Evolutionary conservation across 306 rosid species (phyloP), one percentile per base, ranked within the genome.

Genomic region (Cucurbita pepo): DNA sequence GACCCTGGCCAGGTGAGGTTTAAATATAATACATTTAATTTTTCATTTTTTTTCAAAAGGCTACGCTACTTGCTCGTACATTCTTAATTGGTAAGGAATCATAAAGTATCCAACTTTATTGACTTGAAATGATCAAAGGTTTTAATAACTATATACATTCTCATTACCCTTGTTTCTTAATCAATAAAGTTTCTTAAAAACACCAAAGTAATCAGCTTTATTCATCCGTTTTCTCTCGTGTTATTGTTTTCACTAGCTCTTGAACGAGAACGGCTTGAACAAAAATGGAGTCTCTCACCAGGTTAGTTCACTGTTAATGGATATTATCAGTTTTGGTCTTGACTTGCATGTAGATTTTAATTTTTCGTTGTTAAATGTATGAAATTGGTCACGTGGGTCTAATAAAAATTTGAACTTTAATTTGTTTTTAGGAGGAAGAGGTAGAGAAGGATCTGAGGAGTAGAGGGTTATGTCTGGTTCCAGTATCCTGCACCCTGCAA

Each of bases 401-500:
- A 25, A 25, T 25, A 25, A 25, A 25, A 25, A 25, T 25, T 25
- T 25, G 3, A 25, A 25, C 30, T 25, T 25, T 25, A 25, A 73
- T 21, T 18, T 72, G 19, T 56, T 13, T 13, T 10, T 56, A 90
- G 97, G 92, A 86, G 47, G 95, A 86, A 71, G 97, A 89, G 76
- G 21, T 78, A 75, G 83, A 85, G 88, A 93, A 85, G 84, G 92
- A 90, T 47, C 86, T 95, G 78, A 88, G 88, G 82, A 89, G 99
- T 79, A 91, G 96, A 79, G 99, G 99, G 10, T 64, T 95, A 81
- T 95, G 99, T 83, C 83, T 95, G 86, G 97, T 95, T 67, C 99
- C 99, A 5, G 95, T 95, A 36, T 91, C 99, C 76, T 95, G 97
- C 82, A 91, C 97, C 53, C 81, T 82, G 53, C 97, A 91, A 79